Evolutionary conservation across 1,284 basidiomycete species (phyloP), one percentile per base, ranked within the genome.

Genomic region (Gymnopus androsaceus): DNA sequence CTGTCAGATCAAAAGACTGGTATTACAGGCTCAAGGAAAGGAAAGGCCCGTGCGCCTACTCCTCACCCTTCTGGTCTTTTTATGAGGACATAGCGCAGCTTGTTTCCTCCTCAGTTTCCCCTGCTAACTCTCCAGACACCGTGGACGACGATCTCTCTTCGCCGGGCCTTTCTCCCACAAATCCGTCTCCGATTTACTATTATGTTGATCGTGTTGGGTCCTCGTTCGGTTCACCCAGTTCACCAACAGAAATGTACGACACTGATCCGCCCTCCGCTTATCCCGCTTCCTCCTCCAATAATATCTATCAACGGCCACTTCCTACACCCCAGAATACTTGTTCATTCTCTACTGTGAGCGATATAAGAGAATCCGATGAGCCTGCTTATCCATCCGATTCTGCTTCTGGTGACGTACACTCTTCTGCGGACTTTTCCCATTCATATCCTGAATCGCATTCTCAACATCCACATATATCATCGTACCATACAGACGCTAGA

Each of bases 391-490:
- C 71, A 44, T 71, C 76, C 36, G 70, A 72, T 55, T 74, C 76
- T n/a, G 73, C 76, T 53, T 78, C 79, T 55, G 67, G 71, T 40
- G 75, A 74, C 60, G 54, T 71, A 63, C 73, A 70, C 64, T 66
- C 67, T 15, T 62, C 71, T 49, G 64, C 72, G 54, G 67, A 74
- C 66, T 72, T 74, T 57, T 72, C 72, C 52, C 30, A 46, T 46
- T 70, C 75, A 49, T 67, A 74, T 64, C 74, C 73, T 57, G 74
- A 78, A 63, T 75, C 75, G 56, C 74, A 72, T 60, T 64, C 77
- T 53, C 76, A 77, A 61, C 68, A 73, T 59, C 75, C 78, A 62
- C 44, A 67, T 34, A 47, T 46, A 51, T 55, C 49, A 62, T 64
- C 59, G 55, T 40, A 60, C 57, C 59, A 63, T 64, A 67, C 65